Percentiles rank a stretch among this genome's conserved stretches.
phyloP scores from a whole-genome alignment of 169 alveolate genomes.

The Cryptosporidium baileyi region DNA sequence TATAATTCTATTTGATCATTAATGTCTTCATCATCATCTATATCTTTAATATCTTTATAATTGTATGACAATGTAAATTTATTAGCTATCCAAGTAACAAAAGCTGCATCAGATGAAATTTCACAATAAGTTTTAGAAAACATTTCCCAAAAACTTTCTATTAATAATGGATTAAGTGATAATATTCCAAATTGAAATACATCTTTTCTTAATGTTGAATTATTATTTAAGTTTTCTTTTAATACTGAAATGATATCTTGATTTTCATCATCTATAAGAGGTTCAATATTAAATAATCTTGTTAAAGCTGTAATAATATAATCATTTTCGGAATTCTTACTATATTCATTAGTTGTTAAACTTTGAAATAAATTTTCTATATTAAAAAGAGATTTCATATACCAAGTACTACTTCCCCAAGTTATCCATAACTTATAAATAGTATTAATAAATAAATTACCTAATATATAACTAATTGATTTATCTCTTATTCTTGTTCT shows the following conservation, averaged over 20 bases:
- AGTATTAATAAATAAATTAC: slow-evolving; percentile 7
- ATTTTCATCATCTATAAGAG: neutral
- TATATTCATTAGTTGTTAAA: neutral
- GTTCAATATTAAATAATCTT: slow-evolving; percentile 7
- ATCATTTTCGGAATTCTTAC: too few species aligned
- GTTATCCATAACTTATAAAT: slow-evolving; percentile 37
- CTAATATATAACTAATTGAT: neutral
- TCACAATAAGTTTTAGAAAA: neutral
- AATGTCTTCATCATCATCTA: neutral
- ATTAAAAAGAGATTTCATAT: neutral
- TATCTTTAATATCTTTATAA: neutral
- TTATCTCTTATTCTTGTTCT: neutral
- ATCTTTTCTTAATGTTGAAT: slow-evolving; percentile 23
- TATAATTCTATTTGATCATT: neutral
- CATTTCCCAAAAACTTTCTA: neutral
- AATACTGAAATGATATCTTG: slow-evolving; percentile 28
- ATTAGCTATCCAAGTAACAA: slow-evolving; percentile 29
- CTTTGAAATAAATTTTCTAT: neutral
- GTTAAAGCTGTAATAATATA: slow-evolving; percentile 1
- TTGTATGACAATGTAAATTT: slow-evolving; percentile 29
- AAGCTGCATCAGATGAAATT: slow-evolving; percentile 25
- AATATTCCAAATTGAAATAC: slow-evolving; percentile 40
- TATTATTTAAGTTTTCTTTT: neutral
- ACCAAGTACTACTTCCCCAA: slow-evolving; percentile 53
- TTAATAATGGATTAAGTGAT: slow-evolving; percentile 6